Evolutionary conservation across 2,329 filamentous ascomycete genomes (phyloP).

Genomic region (Colletotrichum liaoningense): DNA sequence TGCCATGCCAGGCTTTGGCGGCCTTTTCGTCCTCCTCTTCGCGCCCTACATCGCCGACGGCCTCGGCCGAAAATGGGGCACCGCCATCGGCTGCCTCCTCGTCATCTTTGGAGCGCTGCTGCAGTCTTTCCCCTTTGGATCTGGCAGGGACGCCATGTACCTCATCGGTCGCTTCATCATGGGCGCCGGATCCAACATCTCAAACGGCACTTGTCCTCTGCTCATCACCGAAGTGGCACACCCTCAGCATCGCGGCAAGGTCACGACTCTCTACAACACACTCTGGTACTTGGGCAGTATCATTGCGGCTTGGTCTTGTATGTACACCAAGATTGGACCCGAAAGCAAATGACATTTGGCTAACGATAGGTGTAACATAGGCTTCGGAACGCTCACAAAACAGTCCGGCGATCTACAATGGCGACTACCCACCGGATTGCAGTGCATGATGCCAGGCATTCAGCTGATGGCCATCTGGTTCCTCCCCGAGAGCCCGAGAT

Average conservation of each 20-base stretch:
- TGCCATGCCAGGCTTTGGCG: conserved; percentile 60
- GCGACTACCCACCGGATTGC: conserved; percentile 51
- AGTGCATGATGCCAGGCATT: conserved; percentile 56
- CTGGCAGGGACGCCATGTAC: conserved; percentile 46
- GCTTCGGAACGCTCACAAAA: conserved; percentile 55
- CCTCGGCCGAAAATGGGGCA: conserved; percentile 56
- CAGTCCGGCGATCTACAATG: conserved; percentile 58
- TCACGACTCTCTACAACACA: conserved; percentile 62
- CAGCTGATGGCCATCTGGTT: conserved; percentile 54
- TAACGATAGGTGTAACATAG: not conserved
- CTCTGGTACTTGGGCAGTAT: conserved; percentile 54
- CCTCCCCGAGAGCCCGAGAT: conserved; percentile 71
- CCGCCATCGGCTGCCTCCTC: conserved; percentile 58
- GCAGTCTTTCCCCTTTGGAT: conserved; percentile 52
- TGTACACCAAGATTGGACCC: too few relatives aligned
- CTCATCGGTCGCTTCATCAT: conserved; percentile 65
- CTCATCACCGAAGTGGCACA: conserved; percentile 62
- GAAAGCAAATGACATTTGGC: too few relatives aligned
- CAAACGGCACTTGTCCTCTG: conserved; percentile 58
- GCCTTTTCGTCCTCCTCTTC: conserved; percentile 58
- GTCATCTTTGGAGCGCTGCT: conserved; percentile 61
- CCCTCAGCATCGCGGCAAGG: conserved; percentile 59
- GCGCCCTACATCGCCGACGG: conserved; percentile 58
- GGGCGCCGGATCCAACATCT: conserved; percentile 62
- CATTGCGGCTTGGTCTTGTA: conserved; percentile 58